Base-by-base conservation (phyloP, 2,329 filamentous ascomycete species). In the Cercospora sp. region DNA sequence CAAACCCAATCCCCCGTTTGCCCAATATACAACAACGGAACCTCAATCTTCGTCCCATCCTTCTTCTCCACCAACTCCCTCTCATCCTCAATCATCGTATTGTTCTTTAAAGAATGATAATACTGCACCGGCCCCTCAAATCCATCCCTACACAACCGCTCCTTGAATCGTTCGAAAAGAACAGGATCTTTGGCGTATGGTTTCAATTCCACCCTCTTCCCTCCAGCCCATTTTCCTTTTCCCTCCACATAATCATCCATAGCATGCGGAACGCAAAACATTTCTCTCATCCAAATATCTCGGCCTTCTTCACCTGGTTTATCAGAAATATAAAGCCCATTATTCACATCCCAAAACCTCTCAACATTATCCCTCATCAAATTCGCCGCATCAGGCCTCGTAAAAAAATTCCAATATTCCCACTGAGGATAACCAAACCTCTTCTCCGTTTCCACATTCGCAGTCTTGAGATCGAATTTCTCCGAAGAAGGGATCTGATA, bases 351-450 rank as follows among this genome's bases (percentile, higher is more conserved):
- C 67, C 69, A 75, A 57, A 74, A 70, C 16, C 72, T 63, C 39
- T 73, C 70, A 36, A 70, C 72, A 1, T 80, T 67, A 3, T 67
- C 18, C 1, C 69, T 42, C 68, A 75, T 72, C 10, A 74, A 57
- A 20, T 68, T 60, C 10, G 72, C 65, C 5, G 72, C 72, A n/a
- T 71, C 66, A 9, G 69, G 63, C 1, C 62, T 75, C 0, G 76
- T 77, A 71, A 85, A 82, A 31, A 85, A 78, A 61, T 82, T 74
- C 82, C 83, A 85, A 75, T 86, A 86, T 36, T 77, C 75, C 59
- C 77, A 80, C 3, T 76, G 60, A 1, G 79, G 75, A 58, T 79
- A 78, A 6, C 84, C 84, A 30, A 80, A 77, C 0, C 62, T 39
- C 63, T 79, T 67, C 42, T 78, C 72, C 0, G 77, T 78, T 13